phyloP scores from a whole-genome alignment of 495 filamentous ascomycete species.

The Bacidia gigantensis region DNA sequence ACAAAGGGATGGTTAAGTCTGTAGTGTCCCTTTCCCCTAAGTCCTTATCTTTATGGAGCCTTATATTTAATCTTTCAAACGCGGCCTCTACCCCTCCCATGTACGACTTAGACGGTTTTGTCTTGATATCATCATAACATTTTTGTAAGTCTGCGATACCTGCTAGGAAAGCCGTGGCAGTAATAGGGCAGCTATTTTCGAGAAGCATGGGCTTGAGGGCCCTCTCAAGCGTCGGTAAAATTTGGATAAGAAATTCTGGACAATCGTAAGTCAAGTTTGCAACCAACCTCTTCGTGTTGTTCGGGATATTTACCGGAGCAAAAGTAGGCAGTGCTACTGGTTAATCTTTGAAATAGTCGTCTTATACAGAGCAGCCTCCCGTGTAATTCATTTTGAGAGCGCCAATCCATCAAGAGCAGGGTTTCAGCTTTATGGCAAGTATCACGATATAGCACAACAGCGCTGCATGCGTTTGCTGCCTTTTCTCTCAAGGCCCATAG shows the following conservation, averaged over 20 bases:
- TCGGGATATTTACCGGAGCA: too few species aligned
- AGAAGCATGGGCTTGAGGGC: conserved; percentile 22
- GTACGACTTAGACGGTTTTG: too few species aligned
- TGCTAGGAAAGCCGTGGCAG: conserved; percentile 29
- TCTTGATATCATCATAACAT: neutral
- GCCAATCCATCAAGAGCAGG: conserved; percentile 30
- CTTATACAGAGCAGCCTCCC: conserved; percentile 39
- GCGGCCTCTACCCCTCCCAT: too few species aligned
- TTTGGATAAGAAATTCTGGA: conserved; percentile 9
- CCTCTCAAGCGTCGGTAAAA: conserved; percentile 20
- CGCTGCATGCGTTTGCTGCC: conserved; percentile 64
- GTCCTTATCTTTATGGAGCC: too few species aligned
- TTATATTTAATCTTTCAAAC: too few species aligned
- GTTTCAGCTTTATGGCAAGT: conserved; percentile 34
- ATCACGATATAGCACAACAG: conserved; percentile 41
- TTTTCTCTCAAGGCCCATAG: conserved; percentile 88
- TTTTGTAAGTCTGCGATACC: conserved; percentile 19
- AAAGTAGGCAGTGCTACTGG: conserved; percentile 18
- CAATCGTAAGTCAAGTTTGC: conserved; percentile 12
- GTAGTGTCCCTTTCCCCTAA: too few species aligned
- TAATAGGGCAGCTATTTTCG: conserved; percentile 27
- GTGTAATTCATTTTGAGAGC: conserved; percentile 51
- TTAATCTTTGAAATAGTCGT: conserved; percentile 28
- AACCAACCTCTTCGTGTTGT: conserved; percentile 21
- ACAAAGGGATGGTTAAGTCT: too few species aligned